These are phyloP conservation scores for Ettlia oleoabundans DNA, from an alignment of 139 green algal species.

Conservation along the genomic window DNA sequence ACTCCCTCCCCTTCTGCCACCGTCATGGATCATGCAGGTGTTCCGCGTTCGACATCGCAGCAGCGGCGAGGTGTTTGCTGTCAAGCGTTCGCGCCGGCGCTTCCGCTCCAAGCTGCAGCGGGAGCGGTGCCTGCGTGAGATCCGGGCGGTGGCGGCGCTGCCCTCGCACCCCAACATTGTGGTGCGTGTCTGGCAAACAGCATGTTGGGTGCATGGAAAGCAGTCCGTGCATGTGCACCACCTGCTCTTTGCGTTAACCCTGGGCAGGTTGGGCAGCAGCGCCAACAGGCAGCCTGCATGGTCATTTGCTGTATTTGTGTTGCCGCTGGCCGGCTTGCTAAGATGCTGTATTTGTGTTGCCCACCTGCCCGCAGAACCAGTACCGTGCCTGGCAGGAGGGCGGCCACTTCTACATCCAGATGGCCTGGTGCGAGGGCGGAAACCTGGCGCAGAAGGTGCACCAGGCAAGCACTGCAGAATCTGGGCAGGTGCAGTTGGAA, in stretches of 20 bases:
- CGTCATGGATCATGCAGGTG: conserved; percentile 73
- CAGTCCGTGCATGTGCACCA: not conserved
- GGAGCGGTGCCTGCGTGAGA: conserved; percentile 68
- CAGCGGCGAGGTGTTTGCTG: conserved; percentile 61
- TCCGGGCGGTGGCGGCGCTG: conserved; percentile 69
- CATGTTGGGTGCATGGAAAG: not conserved
- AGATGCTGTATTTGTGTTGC: too few species aligned
- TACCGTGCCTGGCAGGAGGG: conserved; percentile 84
- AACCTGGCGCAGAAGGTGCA: conserved; percentile 46
- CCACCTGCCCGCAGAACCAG: conserved; percentile 46
- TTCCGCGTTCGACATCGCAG: conserved; percentile 64
- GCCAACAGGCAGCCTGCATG: too few species aligned
- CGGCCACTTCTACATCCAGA: conserved; percentile 81
- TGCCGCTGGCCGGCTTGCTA: too few species aligned
- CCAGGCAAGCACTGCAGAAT: conserved; percentile 4
- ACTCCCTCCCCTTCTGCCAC: too few species aligned
- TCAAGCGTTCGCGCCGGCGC: conserved; percentile 55
- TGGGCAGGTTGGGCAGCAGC: too few species aligned
- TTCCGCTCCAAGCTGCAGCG: conserved; percentile 60
- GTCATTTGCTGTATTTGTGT: too few species aligned
- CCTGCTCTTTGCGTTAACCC: not conserved
- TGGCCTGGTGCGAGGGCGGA: conserved; percentile 67
- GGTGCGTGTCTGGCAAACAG: not conserved
- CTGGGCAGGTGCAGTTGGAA: too few species aligned
- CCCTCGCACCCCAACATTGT: conserved; percentile 78